Evolutionary conservation across 192 early-diverging fungal species (phyloP), one percentile per base, ranked within the genome.

Genomic region (Backusella circina): DNA sequence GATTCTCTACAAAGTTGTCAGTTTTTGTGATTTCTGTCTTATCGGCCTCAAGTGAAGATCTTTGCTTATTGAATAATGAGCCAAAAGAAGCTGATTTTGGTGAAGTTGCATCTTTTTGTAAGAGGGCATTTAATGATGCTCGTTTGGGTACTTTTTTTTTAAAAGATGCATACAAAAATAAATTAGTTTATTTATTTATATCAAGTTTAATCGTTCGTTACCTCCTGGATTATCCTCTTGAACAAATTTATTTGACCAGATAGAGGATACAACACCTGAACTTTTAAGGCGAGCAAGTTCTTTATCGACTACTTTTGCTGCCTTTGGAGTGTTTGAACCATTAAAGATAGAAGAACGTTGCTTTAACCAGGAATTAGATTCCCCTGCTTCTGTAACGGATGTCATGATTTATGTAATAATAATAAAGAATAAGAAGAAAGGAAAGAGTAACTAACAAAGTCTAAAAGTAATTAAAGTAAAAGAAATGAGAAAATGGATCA

Each of bases 231-330:
- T 70, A 47, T 70, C 69, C 31, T 70, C 38, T 70, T 70, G 37
- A 44, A 70, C 69, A 70, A 70, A 70, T 28, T 70, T 70, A 47
- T 70, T 70, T 16, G 69, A 70, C 69, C 69, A 70, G 12, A 70
- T 41, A 23, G 69, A 70, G 26, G 69, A 70, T 47, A 70, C 69
- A 47, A 41, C 69, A 30, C 69, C 69, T 16, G 39, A 44, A 38
- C 16, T 70, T 41, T 70, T 70, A 30, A 70, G 39, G 44, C 69
- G 38, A 18, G 69, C 69, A 9, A 70, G 39, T 47, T 70, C 69
- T 37, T 70, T 70, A 47, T 70, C 69, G 5, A 70, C 69, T 13
- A 47, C 26, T 47, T 70, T 70, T 47, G 41, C 2, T 31, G 69
- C 13, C 41, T 70, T 70, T 33, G 4, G 6, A 15, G 65, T 4